A percentile compares a stretch with the other conserved stretches of the same genome.
phyloP scores from a whole-genome alignment of 2,329 filamentous ascomycete species.

The Apiospora arundinis region DNA sequence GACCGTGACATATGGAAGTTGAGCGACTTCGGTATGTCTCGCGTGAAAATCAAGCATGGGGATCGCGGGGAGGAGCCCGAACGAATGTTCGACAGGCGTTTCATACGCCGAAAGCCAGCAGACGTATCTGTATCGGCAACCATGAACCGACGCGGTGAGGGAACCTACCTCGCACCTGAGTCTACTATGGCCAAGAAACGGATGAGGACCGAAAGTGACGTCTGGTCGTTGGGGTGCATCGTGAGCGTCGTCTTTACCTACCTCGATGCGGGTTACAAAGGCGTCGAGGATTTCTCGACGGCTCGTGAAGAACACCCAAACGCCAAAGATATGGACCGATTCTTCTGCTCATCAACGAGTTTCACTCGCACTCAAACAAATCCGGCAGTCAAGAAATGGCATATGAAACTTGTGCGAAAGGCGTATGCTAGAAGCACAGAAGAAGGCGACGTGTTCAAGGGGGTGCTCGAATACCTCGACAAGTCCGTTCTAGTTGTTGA shows the following conservation, averaged over 20 bases:
- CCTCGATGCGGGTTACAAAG: conserved; percentile 39
- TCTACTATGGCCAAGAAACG: conserved; percentile 31
- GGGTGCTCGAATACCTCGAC: conserved; percentile 10
- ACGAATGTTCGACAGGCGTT: conserved; percentile 39
- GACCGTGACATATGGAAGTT: conserved; percentile 45
- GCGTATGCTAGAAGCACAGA: not conserved
- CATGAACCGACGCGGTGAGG: conserved; percentile 39
- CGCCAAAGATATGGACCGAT: conserved; percentile 10
- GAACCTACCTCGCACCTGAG: conserved; percentile 47
- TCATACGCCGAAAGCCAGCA: conserved; percentile 32
- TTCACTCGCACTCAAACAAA: conserved; percentile 11
- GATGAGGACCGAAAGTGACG: conserved; percentile 45
- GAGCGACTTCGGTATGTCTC: conserved; percentile 49
- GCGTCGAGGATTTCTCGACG: conserved; percentile 29
- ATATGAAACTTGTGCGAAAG: not conserved
- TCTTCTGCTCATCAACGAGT: conserved; percentile 8
- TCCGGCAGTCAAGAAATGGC: conserved; percentile 12
- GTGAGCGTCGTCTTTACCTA: conserved; percentile 47
- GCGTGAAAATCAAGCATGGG: conserved; percentile 38
- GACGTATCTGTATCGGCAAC: conserved; percentile 34
- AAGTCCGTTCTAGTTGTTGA: conserved; percentile 11
- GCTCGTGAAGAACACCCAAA: not conserved
- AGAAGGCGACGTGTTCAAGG: conserved; percentile 15
- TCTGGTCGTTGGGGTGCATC: conserved; percentile 50
- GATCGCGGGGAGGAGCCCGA: conserved; percentile 31